phyloP scores from a whole-genome alignment of 805 yeast species.

The Priceomyces haplophilus region DNA sequence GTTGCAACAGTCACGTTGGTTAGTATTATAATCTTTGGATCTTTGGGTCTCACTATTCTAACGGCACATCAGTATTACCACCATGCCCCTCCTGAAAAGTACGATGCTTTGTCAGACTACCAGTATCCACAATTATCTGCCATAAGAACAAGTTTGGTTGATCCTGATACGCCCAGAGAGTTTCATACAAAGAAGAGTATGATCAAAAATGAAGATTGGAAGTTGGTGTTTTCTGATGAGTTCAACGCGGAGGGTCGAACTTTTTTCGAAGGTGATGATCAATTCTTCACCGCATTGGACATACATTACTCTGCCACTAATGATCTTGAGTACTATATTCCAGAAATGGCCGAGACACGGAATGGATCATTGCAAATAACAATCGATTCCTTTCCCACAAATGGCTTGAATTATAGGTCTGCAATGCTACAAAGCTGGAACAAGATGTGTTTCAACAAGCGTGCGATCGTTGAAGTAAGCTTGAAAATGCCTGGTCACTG shows the following conservation, averaged over 20 bases:
- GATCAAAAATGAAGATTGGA: constrained; percentile 66
- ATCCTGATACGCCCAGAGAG: constrained; percentile 64
- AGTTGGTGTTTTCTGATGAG: constrained; percentile 84
- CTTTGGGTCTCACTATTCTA: neutral
- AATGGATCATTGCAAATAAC: constrained; percentile 68
- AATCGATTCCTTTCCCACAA: constrained; percentile 80
- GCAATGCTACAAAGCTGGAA: constrained; percentile 96
- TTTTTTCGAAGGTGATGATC: constrained; percentile 88
- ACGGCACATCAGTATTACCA: neutral
- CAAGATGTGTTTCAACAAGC: constrained; percentile 64
- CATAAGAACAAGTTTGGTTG: constrained; percentile 59
- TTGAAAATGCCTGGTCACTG: constrained; percentile 32
- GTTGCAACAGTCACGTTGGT: neutral
- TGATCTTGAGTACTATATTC: constrained; percentile 93
- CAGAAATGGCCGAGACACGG: constrained; percentile 78
- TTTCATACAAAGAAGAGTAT: constrained; percentile 51
- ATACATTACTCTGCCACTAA: constrained; percentile 81
- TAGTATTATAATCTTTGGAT: neutral
- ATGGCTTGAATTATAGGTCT: constrained; percentile 75
- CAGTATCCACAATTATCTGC: constrained; percentile 56
- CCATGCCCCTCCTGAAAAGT: constrained; percentile 16
- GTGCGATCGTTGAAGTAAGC: constrained; percentile 27
- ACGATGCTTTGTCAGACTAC: constrained; percentile 51
- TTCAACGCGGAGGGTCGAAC: constrained; percentile 87
- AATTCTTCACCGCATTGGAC: constrained; percentile 84